Conservation (phyloP, 2,329 filamentous ascomycete genomes). For the Botrytis medusae region DNA sequence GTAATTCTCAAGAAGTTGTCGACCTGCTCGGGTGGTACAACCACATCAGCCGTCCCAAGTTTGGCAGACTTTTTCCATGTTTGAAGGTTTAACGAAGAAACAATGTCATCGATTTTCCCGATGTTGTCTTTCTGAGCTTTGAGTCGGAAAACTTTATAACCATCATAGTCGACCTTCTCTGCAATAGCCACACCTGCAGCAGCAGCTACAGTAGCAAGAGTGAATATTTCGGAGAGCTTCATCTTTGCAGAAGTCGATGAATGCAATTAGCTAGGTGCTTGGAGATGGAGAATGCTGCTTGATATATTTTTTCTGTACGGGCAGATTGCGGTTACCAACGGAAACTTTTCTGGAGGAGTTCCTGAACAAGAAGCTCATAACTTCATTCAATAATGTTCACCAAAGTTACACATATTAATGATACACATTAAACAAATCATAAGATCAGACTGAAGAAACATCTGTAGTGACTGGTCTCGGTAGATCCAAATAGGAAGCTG, state of each 20-base stretch:
- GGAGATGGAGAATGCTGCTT: background rate
- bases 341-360: background rate
- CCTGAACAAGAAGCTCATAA: constrained; percentile 19
- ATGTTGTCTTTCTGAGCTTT: constrained; percentile 41
- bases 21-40: constrained; percentile 44
- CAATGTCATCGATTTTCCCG: constrained; percentile 39
- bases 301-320: background rate
- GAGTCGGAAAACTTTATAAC: constrained; percentile 43
- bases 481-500: constrained; percentile 18
- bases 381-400: background rate
- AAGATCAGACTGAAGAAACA: background rate
- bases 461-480: constrained; percentile 1
- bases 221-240: constrained; percentile 13
- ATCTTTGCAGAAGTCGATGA: background rate
- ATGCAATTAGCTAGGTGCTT: background rate
- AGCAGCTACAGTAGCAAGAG: background rate
- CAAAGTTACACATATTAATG: background rate
- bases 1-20: constrained; percentile 43
- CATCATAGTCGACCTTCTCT: constrained; percentile 42
- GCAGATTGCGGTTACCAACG: constrained; percentile 7
- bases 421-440: constrained; percentile 11
- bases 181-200: background rate
- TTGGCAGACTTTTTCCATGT: constrained; percentile 40
- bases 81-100: constrained; percentile 42
- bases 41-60: constrained; percentile 43